Evolutionary conservation across 179 eudicot species (phyloP), one percentile per base, ranked within the genome.

Genomic region (Gypsophila paniculata): DNA sequence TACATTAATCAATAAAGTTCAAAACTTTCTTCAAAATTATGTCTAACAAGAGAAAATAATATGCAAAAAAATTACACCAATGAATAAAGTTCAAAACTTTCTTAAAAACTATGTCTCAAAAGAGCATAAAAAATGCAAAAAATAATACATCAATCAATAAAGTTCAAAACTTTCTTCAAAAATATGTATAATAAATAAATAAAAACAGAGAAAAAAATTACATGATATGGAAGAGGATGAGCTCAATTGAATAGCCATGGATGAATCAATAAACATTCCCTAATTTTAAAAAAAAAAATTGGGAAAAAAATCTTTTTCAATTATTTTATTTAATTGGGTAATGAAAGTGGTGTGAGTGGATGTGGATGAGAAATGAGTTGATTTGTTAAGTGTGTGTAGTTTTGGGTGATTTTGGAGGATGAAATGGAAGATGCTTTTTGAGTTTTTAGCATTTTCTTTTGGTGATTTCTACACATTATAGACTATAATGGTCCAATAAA

Each of bases 261-360:
- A 42, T 62, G 89, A 69, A 75, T 85, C 86, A 46, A 84, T 68
- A 57, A 82, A 69, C 83, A 85, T 82, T 23, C 83, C 79, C 82
- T 70, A 38, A 61, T 42, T 42, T 29, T 29, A 42, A 42, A 2
- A 2, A 42, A 42, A 42, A 42, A 42, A 42, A 42, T 2, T 42
- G 8, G 8, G 6, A 42, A 9, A 42, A 42, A 42, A 42, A 9
- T 2, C 6, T 42, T 42, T 42, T 29, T 29, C 4, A 29, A 1
- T 29, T 29, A 29, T 29, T 29, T 29, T 29, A 29, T 29, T 29
- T 29, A 1, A 1, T 29, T 29, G 34, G n/a, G 58, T 17, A 12
- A 25, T 36, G 52, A 38, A 65, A 38, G 62, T 18, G 34, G 1
- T 62, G 21, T 22, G 53, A 51, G 65, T 38, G 49, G 29, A 21